phyloP scores from a whole-genome alignment of 2,329 filamentous ascomycete species.

The Fusarium sororula region DNA sequence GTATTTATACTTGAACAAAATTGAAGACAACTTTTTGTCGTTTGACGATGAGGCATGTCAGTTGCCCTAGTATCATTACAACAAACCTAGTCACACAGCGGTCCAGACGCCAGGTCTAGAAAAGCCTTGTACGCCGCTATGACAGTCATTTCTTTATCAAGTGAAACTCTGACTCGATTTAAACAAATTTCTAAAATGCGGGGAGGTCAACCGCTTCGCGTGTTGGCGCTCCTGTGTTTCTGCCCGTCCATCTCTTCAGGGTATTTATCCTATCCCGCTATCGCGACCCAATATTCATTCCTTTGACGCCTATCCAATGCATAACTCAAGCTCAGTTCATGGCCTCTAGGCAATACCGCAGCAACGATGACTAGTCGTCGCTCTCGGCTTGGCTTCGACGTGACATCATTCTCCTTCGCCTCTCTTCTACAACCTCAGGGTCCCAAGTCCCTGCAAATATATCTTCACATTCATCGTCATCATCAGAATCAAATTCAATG shows the following conservation, averaged over 20 bases:
- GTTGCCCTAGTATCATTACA: constrained; percentile 15
- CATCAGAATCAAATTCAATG: constrained; percentile 68
- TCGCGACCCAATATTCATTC: constrained; percentile 11
- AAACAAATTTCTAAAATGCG: constrained; percentile 2
- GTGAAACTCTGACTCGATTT: constrained; percentile 11
- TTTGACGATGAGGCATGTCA: not conserved
- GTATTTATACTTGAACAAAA: not conserved
- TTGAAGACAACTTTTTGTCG: not conserved
- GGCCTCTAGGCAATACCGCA: not conserved
- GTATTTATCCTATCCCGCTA: constrained; percentile 31
- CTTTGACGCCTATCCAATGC: constrained; percentile 34
- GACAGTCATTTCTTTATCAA: not conserved
- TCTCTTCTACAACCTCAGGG: constrained; percentile 58
- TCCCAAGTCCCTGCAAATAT: constrained; percentile 72
- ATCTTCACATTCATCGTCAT: constrained; percentile 74
- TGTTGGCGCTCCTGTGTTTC: constrained; percentile 7
- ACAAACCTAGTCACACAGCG: not conserved
- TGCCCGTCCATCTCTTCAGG: constrained; percentile 13
- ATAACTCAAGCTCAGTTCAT: constrained; percentile 1
- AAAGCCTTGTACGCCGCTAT: constrained; percentile 3
- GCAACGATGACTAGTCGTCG: constrained; percentile 13
- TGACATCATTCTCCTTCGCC: constrained; percentile 53
- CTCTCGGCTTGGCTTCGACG: constrained; percentile 36
- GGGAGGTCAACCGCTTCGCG: not conserved
- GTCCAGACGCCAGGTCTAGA: not conserved